Base-by-base conservation (phyloP, 1,284 basidiomycete genomes). In the Athelia psychrophila region DNA sequence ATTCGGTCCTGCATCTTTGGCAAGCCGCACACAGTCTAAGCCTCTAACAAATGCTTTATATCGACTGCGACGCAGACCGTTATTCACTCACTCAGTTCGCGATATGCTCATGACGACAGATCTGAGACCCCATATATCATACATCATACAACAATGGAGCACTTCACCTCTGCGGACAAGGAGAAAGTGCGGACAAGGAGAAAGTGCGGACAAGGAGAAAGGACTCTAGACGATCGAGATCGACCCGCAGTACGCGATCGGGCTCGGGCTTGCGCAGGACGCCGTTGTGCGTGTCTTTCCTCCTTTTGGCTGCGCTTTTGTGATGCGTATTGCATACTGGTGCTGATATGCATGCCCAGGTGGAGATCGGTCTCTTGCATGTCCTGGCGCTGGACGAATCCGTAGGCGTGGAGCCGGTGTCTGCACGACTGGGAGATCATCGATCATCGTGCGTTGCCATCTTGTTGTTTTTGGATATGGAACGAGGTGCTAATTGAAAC, bases 391-490 rank as follows among this genome's bases (percentile, higher is more conserved):
- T 80, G 33, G 97, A 95, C 0, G 83, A 79, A 46, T 83, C 85
- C 2, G 89, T 99, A 20, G 82, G 79, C 10, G 90, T 97, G 16
- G 95, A 96, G 56, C 96, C 96, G 2, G 69, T 93, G 25, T 87
- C 88, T 0, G 74, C 93, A 99, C 64, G 96, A 99, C 67, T 99
- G 96, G 97, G 97, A 99, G 67, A 95, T 99, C 51, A n/a, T n/a
- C n/a, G n/a, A n/a, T n/a, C n/a, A 83, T 98, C 50, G 94, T 95
- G 61, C 66, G 85, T 68, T 40, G 32, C 45, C 24, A 51, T 2
- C 47, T 49, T 18, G 38, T 45, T 46, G 49, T 35, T 15, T 12
- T 22, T 38, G 24, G 33, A 18, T 20, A 15, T n/a, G n/a, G n/a
- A n/a, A n/a, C n/a, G n/a, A n/a, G n/a, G n/a, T 44, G 38, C 38